These are phyloP conservation scores for Rostrohypoxylon terebratum DNA, from an alignment of 495 filamentous ascomycete species.

Conservation along the genomic window DNA sequence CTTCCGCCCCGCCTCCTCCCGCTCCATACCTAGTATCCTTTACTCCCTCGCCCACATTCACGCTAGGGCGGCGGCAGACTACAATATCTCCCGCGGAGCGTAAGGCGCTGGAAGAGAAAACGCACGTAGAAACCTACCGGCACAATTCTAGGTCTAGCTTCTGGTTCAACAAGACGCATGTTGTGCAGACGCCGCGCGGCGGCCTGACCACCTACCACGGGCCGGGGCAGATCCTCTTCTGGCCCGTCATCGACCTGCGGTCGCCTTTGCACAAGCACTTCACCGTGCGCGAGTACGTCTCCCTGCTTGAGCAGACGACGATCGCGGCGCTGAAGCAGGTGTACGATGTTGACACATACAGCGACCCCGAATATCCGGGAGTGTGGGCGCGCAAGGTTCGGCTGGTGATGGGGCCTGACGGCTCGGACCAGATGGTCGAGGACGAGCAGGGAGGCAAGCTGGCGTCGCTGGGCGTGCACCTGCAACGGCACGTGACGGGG, in stretches of 20 bases:
- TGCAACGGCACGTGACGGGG: constrained; percentile 84
- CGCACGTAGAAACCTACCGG: constrained; percentile 45
- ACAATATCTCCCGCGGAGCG: constrained; percentile 62
- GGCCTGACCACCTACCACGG: constrained; percentile 97
- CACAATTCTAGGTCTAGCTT: not conserved
- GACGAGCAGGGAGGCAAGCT: constrained; percentile 75
- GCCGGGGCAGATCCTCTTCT: constrained; percentile 90
- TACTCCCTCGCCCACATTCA: constrained; percentile 87
- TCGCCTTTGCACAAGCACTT: constrained; percentile 53
- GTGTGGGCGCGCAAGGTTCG: constrained; percentile 72
- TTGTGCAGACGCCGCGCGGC: constrained; percentile 79
- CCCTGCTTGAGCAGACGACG: constrained; percentile 79
- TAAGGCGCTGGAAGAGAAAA: constrained; percentile 53
- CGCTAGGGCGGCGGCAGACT: constrained; percentile 90
- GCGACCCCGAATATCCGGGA: constrained; percentile 83
- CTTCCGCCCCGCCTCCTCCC: constrained; percentile 55
- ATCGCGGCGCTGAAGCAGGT: constrained; percentile 66
- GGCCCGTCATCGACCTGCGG: constrained; percentile 82
- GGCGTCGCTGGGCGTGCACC: constrained; percentile 88
- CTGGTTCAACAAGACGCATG: constrained; percentile 62
- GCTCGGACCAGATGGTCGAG: constrained; percentile 87
- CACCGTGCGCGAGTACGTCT: constrained; percentile 73
- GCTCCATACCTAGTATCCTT: constrained; percentile 84
- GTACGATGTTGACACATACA: constrained; percentile 68
- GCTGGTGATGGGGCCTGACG: constrained; percentile 50